Percentiles rank a stretch among this genome's conserved stretches.
Conservation (phyloP, 2,329 filamentous ascomycete genomes). For the Fusarium citri region DNA sequence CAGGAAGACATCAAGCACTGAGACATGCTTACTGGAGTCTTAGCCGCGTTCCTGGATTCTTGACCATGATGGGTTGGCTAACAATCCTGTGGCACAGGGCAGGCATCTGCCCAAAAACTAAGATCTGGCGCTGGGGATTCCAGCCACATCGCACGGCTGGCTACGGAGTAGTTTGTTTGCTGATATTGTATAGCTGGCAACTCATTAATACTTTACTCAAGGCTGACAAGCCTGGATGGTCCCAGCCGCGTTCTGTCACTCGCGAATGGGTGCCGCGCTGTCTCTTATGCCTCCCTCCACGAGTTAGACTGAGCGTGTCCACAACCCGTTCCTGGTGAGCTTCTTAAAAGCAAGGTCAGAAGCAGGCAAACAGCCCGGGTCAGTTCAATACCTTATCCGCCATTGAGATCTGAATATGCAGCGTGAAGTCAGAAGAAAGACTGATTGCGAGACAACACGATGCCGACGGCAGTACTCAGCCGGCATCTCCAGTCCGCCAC, state of each 20-base stretch:
- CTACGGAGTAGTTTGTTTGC: slow-evolving; percentile 18
- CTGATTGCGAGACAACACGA: slow-evolving; percentile 17
- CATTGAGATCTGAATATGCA: slow-evolving; percentile 7
- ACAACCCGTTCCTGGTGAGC: slow-evolving; percentile 20
- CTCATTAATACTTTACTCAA: neutral
- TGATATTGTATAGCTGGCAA: neutral
- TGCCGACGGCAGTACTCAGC: slow-evolving; percentile 45
- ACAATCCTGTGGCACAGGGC: neutral
- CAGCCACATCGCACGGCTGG: slow-evolving; percentile 27
- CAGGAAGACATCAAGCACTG: slow-evolving; percentile 26
- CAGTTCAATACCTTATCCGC: slow-evolving; percentile 5
- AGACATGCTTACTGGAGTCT: slow-evolving; percentile 24
- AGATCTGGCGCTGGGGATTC: slow-evolving; percentile 13
- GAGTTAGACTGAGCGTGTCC: slow-evolving; percentile 13
- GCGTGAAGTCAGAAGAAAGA: slow-evolving; percentile 25
- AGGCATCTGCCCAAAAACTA: slow-evolving; percentile 17
- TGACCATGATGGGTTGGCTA: slow-evolving; percentile 16
- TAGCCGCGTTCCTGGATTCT: slow-evolving; percentile 26
- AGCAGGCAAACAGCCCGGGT: slow-evolving; percentile 4
- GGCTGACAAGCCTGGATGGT: slow-evolving; percentile 10
- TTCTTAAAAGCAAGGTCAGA: slow-evolving; percentile 7
- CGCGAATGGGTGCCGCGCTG: slow-evolving; percentile 6
- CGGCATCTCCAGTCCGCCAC: slow-evolving; percentile 43
- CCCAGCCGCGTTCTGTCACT: slow-evolving; percentile 19
- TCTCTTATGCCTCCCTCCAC: slow-evolving; percentile 9